Percentiles rank a stretch among this genome's conserved stretches.
Conservation (phyloP, 2,329 filamentous ascomycete genomes). For the Aspergillus sojae region DNA sequence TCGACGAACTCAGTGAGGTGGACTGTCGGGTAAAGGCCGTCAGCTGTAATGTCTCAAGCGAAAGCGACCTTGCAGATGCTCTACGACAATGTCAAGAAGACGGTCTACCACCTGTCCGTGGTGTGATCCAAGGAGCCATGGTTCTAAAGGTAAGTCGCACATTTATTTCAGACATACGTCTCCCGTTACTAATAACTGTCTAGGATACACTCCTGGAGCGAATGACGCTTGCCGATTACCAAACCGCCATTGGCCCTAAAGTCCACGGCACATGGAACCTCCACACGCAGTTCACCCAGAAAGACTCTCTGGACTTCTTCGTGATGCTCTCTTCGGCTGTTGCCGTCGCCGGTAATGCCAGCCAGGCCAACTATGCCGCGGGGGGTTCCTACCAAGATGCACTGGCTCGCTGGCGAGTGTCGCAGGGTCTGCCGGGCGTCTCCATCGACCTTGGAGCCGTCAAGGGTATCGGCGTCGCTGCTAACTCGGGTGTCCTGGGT, state of each 20-base stretch:
- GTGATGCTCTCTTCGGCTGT: conserved; percentile 41
- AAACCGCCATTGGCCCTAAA: conserved; percentile 40
- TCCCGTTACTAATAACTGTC: too few species aligned
- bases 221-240: conserved; percentile 42
- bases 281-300: conserved; percentile 21
- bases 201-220: conserved; percentile 40
- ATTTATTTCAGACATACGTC: too few species aligned
- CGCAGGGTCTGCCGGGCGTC: conserved; percentile 24
- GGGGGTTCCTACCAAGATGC: conserved; percentile 39
- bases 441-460: conserved; percentile 23
- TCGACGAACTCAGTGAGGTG: conserved; percentile 37
- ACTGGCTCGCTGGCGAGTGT: conserved; percentile 28
- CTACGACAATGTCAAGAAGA: conserved; percentile 2
- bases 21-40: too few species aligned
- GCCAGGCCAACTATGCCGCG: conserved; percentile 46
- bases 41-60: too few species aligned
- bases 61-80: too few species aligned
- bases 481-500: background rate
- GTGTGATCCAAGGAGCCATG: conserved; percentile 36
- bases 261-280: conserved; percentile 38
- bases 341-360: conserved; percentile 45
- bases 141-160: conserved; percentile 10
- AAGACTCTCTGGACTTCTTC: conserved; percentile 41
- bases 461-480: background rate
- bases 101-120: conserved; percentile 32